Evolutionary conservation across 2,329 filamentous ascomycete genomes (phyloP).

Genomic region (Hymenoscyphus repandus): DNA sequence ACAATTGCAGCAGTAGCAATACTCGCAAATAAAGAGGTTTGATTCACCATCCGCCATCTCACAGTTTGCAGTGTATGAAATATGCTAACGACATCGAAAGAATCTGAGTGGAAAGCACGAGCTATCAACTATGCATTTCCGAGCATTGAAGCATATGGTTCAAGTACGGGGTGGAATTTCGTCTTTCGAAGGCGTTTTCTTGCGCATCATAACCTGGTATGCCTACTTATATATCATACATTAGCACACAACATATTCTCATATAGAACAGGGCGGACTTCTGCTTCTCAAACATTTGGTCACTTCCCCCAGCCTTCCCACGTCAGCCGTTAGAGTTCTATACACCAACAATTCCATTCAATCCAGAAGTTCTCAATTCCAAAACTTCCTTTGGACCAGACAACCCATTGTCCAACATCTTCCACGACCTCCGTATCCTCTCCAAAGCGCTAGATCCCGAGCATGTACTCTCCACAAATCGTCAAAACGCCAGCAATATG

Average conservation of each 20-base stretch:
- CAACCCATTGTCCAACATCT: no score
- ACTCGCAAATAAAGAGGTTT: slow-evolving; percentile 17
- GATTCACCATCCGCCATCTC: background rate
- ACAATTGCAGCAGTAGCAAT: slow-evolving; percentile 18
- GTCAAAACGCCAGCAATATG: background rate
- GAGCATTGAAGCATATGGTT: background rate
- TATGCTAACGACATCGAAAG: background rate
- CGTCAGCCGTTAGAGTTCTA: no score
- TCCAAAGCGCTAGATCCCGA: background rate
- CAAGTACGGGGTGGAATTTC: background rate
- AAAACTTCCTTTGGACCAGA: no score
- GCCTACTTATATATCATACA: no score
- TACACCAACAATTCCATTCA: no score
- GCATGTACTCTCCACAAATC: background rate
- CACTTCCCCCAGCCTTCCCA: no score
- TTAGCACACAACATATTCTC: no score
- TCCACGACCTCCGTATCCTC: background rate
- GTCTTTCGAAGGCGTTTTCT: background rate
- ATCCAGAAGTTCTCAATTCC: no score
- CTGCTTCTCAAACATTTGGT: no score
- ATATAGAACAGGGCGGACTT: no score
- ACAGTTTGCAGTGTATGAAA: background rate
- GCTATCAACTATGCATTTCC: background rate
- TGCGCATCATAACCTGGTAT: background rate
- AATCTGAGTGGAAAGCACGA: background rate